phyloP scores from a whole-genome alignment of 345 rosid species.

The Eucalyptus polybractea region DNA sequence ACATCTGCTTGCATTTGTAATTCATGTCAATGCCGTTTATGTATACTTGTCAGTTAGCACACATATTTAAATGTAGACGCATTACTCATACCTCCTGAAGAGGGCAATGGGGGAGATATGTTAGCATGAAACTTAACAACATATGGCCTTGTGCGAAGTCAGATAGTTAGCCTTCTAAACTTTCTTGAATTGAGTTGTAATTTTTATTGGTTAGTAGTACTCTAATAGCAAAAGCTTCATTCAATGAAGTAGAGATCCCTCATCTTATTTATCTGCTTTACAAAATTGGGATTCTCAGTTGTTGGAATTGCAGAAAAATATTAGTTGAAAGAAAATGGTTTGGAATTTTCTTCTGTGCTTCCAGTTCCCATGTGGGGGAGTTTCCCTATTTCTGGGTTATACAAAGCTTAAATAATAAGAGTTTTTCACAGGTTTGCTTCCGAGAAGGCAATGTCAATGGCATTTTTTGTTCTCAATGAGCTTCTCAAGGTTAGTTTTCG shows the following conservation, averaged over 20 bases:
- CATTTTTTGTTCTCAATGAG: slow-evolving; percentile 51
- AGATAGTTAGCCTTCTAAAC: neutral
- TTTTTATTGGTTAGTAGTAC: neutral
- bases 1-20: neutral
- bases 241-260: neutral
- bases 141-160: neutral
- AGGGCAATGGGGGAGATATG: neutral
- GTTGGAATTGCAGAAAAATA: neutral
- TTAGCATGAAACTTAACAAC: neutral
- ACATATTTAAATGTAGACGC: neutral
- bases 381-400: neutral
- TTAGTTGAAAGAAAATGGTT: neutral
- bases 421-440: slow-evolving; percentile 59
- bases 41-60: neutral
- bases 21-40: neutral
- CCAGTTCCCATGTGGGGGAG: neutral
- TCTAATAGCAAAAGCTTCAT: neutral
- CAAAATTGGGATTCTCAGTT: neutral
- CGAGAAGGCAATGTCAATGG: slow-evolving; percentile 64
- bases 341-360: neutral
- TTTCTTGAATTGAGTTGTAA: neutral
- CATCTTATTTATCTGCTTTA: neutral
- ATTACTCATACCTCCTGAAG: neutral
- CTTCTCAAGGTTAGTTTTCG: slow-evolving; percentile 54
- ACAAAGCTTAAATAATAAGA: neutral